These are phyloP conservation scores for Paxillus rubicundulus DNA, from an alignment of 768 basidiomycete genomes.

Conservation along the genomic window DNA sequence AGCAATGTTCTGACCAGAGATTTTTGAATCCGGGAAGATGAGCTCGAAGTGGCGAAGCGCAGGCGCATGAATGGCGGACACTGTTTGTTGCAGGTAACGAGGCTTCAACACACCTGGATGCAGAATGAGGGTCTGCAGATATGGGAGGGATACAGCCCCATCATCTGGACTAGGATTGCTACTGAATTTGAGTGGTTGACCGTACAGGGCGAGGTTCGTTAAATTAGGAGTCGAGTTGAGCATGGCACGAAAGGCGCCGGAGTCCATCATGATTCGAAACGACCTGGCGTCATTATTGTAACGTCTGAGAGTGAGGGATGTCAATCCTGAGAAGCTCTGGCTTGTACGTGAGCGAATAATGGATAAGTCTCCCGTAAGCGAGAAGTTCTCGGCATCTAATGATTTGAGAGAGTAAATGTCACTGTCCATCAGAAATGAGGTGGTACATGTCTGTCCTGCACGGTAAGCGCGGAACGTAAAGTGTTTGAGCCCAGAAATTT, in stretches of 20 bases:
- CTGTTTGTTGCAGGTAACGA: constrained; percentile 30
- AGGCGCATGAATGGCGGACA: constrained; percentile 28
- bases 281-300: constrained; percentile 28
- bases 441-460: constrained; percentile 28
- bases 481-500: constrained; percentile 24
- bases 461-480: constrained; percentile 30
- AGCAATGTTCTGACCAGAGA: constrained; percentile 25
- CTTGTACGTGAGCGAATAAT: constrained; percentile 13
- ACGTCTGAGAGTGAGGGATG: constrained; percentile 28
- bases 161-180: constrained; percentile 7
- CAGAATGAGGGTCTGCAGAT: constrained; percentile 29
- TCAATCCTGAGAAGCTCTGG: constrained; percentile 19
- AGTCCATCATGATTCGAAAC: constrained; percentile 28
- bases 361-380: constrained; percentile 17
- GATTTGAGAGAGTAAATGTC: constrained; percentile 20
- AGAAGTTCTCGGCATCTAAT: constrained; percentile 29
- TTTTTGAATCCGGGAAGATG: constrained; percentile 30
- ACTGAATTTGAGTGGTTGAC: constrained; percentile 29
- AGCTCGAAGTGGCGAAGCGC: constrained; percentile 32
- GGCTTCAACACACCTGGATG: constrained; percentile 32
- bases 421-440: constrained; percentile 23
- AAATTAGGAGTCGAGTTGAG: constrained; percentile 21
- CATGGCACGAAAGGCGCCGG: constrained; percentile 25
- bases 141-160: constrained; percentile 17
- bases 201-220: constrained; percentile 26